A percentile compares a stretch with the other conserved stretches of the same genome.
These are phyloP conservation scores for Begonia fuchsioides DNA, from an alignment of 306 rosid species.

Conservation along the genomic window DNA sequence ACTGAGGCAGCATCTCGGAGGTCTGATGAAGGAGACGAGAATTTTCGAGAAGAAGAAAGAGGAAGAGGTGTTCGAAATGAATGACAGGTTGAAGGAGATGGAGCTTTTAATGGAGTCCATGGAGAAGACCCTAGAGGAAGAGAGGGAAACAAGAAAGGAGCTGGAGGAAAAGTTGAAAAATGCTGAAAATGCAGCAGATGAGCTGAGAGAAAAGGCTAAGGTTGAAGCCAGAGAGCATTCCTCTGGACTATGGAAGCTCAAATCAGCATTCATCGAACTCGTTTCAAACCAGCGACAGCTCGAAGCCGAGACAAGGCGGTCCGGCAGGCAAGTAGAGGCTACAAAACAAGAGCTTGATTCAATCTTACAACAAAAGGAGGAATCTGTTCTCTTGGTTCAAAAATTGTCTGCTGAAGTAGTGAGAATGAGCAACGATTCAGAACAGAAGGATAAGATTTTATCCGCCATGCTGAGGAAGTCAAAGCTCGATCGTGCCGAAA, in stretches of 20 bases:
- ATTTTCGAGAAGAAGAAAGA: slow-evolving; percentile 43
- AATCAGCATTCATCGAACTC: slow-evolving; percentile 79
- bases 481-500: slow-evolving; percentile 65
- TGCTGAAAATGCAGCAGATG: slow-evolving; percentile 42
- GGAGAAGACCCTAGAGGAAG: slow-evolving; percentile 43
- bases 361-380: slow-evolving; percentile 60
- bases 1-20: slow-evolving; percentile 56
- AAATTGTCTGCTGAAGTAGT: slow-evolving; percentile 53
- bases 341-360: slow-evolving; percentile 45
- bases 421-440: slow-evolving; percentile 69
- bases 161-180: slow-evolving; percentile 41
- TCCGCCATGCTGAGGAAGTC: slow-evolving; percentile 91
- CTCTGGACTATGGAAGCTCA: slow-evolving; percentile 77
- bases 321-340: slow-evolving; percentile 51
- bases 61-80: slow-evolving; percentile 16
- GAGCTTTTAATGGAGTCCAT: slow-evolving; percentile 36
- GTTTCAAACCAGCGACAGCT: slow-evolving; percentile 84
- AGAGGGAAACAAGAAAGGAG: slow-evolving; percentile 39
- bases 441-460: slow-evolving; percentile 83
- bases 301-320: slow-evolving; percentile 67
- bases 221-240: slow-evolving; percentile 63
- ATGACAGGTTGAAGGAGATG: no score
- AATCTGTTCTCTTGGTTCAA: slow-evolving; percentile 58
- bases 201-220: slow-evolving; percentile 40
- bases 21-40: slow-evolving; percentile 46